A percentile compares a stretch with the other conserved stretches of the same genome.
Conservation (phyloP, 208 protist species). For the Trypanosomatidae sp. region DNA sequence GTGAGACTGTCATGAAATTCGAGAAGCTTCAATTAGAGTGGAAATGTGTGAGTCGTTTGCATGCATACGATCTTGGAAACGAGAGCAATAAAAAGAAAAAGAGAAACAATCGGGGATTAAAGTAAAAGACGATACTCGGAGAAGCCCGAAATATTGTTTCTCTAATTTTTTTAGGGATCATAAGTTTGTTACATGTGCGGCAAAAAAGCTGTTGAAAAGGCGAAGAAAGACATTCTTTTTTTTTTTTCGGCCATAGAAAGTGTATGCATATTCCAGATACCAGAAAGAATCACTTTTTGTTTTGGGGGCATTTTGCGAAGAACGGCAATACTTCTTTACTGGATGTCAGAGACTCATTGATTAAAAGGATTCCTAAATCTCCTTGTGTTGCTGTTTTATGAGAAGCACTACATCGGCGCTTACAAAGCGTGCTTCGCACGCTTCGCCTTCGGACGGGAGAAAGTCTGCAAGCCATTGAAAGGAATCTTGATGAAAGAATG, state of each 20-base stretch:
- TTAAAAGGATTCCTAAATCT: neutral
- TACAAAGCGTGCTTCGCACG: conserved; percentile 19
- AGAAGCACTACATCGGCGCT: conserved; percentile 32
- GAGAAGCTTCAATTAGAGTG: neutral
- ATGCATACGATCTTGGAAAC: neutral
- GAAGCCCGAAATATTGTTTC: neutral
- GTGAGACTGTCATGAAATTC: neutral
- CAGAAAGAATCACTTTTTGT: neutral
- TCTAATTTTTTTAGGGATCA: neutral
- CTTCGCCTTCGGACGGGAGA: conserved; percentile 2
- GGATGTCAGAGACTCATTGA: no score
- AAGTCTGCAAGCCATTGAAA: conserved; percentile 32
- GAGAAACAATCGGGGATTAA: neutral
- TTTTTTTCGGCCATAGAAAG: neutral
- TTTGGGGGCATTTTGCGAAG: neutral
- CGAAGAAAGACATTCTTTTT: neutral
- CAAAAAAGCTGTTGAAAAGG: neutral
- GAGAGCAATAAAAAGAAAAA: conserved; percentile 2
- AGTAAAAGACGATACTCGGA: neutral
- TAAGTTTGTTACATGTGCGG: neutral
- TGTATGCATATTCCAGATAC: neutral
- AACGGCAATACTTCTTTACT: neutral
- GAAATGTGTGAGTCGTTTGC: neutral
- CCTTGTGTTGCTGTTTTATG: conserved; percentile 5
- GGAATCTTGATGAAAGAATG: conserved; percentile 35